A percentile compares a stretch with the other conserved stretches of the same genome.
phyloP scores from a whole-genome alignment of 495 filamentous ascomycete genomes.

The Penicillium cosmopolitanum region DNA sequence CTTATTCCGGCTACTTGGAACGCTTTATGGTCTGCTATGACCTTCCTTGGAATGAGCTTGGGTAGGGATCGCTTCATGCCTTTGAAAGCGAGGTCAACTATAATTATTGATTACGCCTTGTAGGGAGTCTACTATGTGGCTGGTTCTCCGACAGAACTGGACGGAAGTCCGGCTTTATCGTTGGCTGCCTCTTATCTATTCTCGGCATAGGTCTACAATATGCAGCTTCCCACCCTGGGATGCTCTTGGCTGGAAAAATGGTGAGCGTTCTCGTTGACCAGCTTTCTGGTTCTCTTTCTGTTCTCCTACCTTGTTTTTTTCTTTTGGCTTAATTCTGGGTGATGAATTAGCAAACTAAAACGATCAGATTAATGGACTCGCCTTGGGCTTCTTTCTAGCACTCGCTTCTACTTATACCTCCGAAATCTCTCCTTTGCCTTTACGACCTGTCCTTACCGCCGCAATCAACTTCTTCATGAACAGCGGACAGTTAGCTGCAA shows the following conservation, averaged over 20 bases:
- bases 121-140: slow-evolving; percentile 13
- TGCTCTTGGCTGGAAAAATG: slow-evolving; percentile 16
- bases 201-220: slow-evolving; percentile 13
- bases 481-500: slow-evolving; percentile 9
- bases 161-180: slow-evolving; percentile 5
- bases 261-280: not conserved
- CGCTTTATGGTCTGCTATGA: slow-evolving; percentile 16
- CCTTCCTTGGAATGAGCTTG: slow-evolving; percentile 14
- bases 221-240: slow-evolving; percentile 6
- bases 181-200: slow-evolving; percentile 9
- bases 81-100: too few relatives aligned
- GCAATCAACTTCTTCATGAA: slow-evolving; percentile 18
- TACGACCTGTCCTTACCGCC: slow-evolving; percentile 11
- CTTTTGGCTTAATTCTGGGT: not conserved
- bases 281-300: too few relatives aligned
- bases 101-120: too few relatives aligned
- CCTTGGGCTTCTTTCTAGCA: slow-evolving; percentile 14
- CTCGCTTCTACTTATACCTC: slow-evolving; percentile 10
- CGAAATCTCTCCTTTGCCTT: slow-evolving; percentile 8
- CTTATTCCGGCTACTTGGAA: slow-evolving; percentile 16
- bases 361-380: slow-evolving; percentile 7
- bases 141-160: slow-evolving; percentile 11
- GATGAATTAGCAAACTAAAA: not conserved
- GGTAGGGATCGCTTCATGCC: not conserved
- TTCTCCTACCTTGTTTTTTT: too few relatives aligned